These are phyloP conservation scores for Byssochlamys sp. DNA, from an alignment of 2,329 filamentous ascomycete species.

Conservation along the genomic window DNA sequence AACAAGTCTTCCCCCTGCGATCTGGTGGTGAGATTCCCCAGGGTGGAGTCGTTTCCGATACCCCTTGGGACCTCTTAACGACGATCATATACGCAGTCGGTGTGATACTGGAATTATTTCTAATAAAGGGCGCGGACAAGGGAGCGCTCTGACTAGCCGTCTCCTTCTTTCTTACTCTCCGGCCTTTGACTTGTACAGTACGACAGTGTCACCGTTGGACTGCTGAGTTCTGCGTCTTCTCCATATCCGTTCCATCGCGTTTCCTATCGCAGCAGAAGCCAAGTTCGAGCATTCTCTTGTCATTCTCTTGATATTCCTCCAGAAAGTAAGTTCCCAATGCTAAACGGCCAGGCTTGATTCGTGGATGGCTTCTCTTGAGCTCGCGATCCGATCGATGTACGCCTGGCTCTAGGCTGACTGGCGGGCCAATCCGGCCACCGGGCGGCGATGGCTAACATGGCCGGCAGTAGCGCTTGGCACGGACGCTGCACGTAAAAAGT, in stretches of 20 bases:
- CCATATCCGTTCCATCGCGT: too few species aligned
- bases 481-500: not conserved
- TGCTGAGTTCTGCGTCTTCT: not conserved
- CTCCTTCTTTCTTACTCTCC: not conserved
- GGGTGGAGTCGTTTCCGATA: not conserved
- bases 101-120: not conserved
- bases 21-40: not conserved
- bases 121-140: not conserved
- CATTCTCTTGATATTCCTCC: not conserved
- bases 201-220: not conserved
- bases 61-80: not conserved
- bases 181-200: not conserved
- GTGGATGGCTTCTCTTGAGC: not conserved
- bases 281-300: too few species aligned
- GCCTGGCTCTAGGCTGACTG: not conserved
- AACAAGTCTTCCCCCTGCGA: not conserved
- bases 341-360: too few species aligned
- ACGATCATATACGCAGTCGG: not conserved
- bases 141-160: not conserved
- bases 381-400: not conserved
- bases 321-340: not conserved
- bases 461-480: not conserved
- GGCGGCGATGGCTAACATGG: not conserved
- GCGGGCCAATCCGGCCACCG: not conserved
- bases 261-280: too few species aligned